These are phyloP conservation scores for Geosmithia flava DNA, from an alignment of 2,329 filamentous ascomycete species.

Conservation along the genomic window DNA sequence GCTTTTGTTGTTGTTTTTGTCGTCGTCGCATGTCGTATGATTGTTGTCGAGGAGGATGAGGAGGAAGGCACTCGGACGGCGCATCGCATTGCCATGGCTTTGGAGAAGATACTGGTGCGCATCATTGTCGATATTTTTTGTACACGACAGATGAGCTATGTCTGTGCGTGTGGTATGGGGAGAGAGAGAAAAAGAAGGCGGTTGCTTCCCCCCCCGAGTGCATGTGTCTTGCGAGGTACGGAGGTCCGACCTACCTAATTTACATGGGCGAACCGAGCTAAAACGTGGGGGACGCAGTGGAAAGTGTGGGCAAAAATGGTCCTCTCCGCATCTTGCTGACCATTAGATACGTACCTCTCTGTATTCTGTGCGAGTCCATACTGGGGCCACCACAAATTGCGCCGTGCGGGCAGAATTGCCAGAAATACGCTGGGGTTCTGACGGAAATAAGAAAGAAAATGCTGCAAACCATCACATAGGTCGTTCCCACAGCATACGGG, in stretches of 20 bases:
- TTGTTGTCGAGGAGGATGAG: not conserved
- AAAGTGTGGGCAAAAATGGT: not conserved
- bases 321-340: not conserved
- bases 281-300: not conserved
- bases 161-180: too few relatives aligned
- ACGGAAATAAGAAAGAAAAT: too few relatives aligned
- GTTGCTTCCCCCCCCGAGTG: too few relatives aligned
- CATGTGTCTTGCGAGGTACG: too few relatives aligned
- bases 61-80: not conserved
- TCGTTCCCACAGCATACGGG: too few relatives aligned
- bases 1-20: too few relatives aligned
- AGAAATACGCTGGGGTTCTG: conserved; percentile 12
- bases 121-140: not conserved
- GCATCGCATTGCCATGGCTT: not conserved
- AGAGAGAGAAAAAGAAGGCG: too few relatives aligned
- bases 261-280: not conserved
- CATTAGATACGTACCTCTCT: not conserved
- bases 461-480: too few relatives aligned
- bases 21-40: not conserved
- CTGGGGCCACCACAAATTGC: too few relatives aligned
- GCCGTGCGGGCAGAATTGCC: conserved; percentile 12
- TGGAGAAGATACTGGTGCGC: not conserved
- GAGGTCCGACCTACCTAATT: not conserved
- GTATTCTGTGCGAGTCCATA: too few relatives aligned
- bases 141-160: too few relatives aligned